A percentile compares a stretch with the other conserved stretches of the same genome.
Evolutionary conservation across 306 rosid genomes (phyloP).

Genomic region (Fagus sylvatica): DNA sequence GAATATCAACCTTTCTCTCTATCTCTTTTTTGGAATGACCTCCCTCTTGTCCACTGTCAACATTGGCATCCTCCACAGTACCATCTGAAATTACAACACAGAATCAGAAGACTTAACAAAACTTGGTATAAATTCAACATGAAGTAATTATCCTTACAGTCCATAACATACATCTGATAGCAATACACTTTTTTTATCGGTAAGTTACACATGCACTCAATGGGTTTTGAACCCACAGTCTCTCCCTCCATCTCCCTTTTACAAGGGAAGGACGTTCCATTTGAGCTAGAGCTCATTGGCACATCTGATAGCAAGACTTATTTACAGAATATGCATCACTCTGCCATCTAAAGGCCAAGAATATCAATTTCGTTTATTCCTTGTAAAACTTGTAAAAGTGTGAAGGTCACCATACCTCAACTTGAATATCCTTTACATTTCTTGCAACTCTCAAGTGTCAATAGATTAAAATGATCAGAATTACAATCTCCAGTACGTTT

Average conservation of each 20-base stretch:
- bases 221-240: no score
- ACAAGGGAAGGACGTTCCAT: no score
- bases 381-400: not conserved
- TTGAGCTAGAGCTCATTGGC: no score
- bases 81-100: constrained; percentile 39
- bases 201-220: no score
- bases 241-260: no score
- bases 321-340: not conserved
- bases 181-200: not conserved
- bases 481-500: not conserved
- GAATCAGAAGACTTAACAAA: constrained; percentile 21
- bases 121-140: constrained; percentile 12
- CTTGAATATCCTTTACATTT: not conserved
- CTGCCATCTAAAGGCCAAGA: not conserved
- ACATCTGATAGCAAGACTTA: not conserved
- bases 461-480: not conserved
- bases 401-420: not conserved
- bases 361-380: not conserved
- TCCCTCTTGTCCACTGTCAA: constrained; percentile 54
- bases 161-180: not conserved
- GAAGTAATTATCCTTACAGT: not conserved
- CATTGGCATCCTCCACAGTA: constrained; percentile 41
- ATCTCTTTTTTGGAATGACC: constrained; percentile 52
- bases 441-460: not conserved
- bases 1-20: constrained; percentile 64